Base-by-base conservation (phyloP, 768 basidiomycete species). In the Suillus hirtellus region DNA sequence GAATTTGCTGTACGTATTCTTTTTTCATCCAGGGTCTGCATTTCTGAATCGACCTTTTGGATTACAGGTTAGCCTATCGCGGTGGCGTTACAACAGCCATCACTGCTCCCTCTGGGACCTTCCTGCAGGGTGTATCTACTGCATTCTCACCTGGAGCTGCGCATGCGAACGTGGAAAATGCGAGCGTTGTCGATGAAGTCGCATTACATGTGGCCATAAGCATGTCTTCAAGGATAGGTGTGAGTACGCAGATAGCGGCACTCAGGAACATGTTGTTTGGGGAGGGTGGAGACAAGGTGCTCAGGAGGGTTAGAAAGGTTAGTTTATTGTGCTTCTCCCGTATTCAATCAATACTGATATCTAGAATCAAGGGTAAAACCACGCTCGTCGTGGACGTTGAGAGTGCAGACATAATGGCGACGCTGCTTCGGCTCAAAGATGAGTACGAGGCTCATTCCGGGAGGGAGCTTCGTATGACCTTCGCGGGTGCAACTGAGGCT, bases 391-490 rank as follows among this genome's bases (percentile, higher is more conserved):
- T 92, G 19, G 82, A 88, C 43, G 87, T 88, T 7, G 77, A 87
- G 65, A 88, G 80, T 68, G 87, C 87, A 15, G 90, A 94, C 68
- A 82, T 87, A 34, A 92, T 93, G 82, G 86, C 88, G 3, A 82
- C 84, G 1, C 75, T 94, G 40, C 73, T 93, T 53, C 79, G 83
- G 24, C 76, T 94, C 67, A 93, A 92, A 74, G 75, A 78, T 15
- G 87, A 93, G 65, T 81, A 89, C 31, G 88, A 89, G 62, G 78
- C 81, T 59, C 79, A 75, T 42, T 81, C 84, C 50, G 85, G 86
- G 11, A 81, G 83, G 42, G 79, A 77, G 12, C 84, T 92, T 76
- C 79, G 82, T 60, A 81, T 89, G 80, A 84, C 86, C 27, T 86
- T 89, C 68, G 77, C 80, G 53, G 86, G 87, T 42, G 90, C 84